These are phyloP conservation scores for Strobilomyces dryophilus DNA, from an alignment of 768 basidiomycete genomes.

Conservation along the genomic window DNA sequence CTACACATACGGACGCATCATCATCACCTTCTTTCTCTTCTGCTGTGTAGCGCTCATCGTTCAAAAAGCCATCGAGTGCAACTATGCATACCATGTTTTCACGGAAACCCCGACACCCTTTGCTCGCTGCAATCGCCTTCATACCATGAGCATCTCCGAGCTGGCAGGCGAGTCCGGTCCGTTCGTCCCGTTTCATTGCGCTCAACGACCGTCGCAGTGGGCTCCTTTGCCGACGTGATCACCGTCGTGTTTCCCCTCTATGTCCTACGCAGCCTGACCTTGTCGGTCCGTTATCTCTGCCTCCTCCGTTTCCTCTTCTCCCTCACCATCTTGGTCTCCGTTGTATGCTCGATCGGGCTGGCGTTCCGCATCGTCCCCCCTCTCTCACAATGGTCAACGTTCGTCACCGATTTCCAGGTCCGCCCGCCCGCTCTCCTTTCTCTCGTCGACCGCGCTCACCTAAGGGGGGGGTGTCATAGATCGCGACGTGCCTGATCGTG, in stretches of 20 bases:
- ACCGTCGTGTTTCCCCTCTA: slow-evolving; percentile 1
- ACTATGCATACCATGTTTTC: background rate
- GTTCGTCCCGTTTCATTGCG: background rate
- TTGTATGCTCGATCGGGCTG: background rate
- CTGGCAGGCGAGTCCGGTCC: slow-evolving; percentile 1
- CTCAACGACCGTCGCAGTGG: background rate
- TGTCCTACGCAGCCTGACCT: slow-evolving; percentile 4
- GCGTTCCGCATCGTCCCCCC: background rate
- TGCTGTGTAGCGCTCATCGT: slow-evolving; percentile 2
- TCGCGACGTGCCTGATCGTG: slow-evolving; percentile 11
- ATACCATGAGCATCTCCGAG: background rate
- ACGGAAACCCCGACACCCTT: background rate
- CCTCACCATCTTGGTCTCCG: background rate
- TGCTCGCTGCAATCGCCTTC: background rate
- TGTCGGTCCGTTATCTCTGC: background rate
- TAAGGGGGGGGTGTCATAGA: slow-evolving; percentile 1
- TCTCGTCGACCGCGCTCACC: background rate
- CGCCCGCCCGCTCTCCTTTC: background rate
- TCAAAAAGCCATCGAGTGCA: slow-evolving; percentile 5
- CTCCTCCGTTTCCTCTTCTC: slow-evolving; percentile 12
- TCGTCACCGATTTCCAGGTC: slow-evolving; percentile 10
- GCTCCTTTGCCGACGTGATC: background rate
- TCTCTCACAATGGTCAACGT: background rate
- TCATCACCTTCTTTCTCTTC: slow-evolving; percentile 10
- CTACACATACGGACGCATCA: slow-evolving; percentile 1